These are phyloP conservation scores for Beta lomatogona DNA, from an alignment of 179 eudicot genomes.

Conservation along the genomic window DNA sequence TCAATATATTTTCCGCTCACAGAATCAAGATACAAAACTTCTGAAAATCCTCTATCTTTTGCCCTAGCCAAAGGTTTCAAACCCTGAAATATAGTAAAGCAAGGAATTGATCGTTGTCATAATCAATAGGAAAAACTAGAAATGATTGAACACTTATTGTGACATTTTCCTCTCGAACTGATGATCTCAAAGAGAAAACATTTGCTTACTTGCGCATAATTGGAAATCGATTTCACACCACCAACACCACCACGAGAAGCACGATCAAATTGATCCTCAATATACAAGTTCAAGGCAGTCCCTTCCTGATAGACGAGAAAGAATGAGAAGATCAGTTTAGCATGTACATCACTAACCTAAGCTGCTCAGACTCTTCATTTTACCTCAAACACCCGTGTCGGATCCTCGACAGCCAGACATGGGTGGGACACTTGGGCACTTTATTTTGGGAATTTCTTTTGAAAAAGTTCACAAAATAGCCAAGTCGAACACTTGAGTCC, in stretches of 20 bases:
- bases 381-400: too few relatives aligned
- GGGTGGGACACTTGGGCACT: too few relatives aligned
- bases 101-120: neutral
- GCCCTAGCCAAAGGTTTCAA: conserved; percentile 35
- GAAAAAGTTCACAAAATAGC: too few relatives aligned
- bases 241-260: conserved; percentile 85
- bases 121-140: neutral
- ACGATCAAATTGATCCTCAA: conserved; percentile 74
- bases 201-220: conserved; percentile 68
- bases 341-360: neutral
- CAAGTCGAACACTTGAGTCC: too few relatives aligned
- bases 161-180: too few relatives aligned
- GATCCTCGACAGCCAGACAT: too few relatives aligned
- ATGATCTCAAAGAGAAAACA: neutral
- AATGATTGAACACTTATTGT: too few relatives aligned
- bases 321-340: neutral
- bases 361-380: too few relatives aligned
- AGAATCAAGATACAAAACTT: conserved; percentile 46
- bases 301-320: conserved; percentile 50
- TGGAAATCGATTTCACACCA: conserved; percentile 75
- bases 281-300: conserved; percentile 56
- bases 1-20: conserved; percentile 33
- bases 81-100: conserved; percentile 27
- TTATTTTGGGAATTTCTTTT: too few relatives aligned
- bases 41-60: conserved; percentile 38